Percentiles rank a stretch among this genome's conserved stretches.
phyloP scores from a whole-genome alignment of 2,329 filamentous ascomycete genomes.

The Aureobasidium mangrovei region DNA sequence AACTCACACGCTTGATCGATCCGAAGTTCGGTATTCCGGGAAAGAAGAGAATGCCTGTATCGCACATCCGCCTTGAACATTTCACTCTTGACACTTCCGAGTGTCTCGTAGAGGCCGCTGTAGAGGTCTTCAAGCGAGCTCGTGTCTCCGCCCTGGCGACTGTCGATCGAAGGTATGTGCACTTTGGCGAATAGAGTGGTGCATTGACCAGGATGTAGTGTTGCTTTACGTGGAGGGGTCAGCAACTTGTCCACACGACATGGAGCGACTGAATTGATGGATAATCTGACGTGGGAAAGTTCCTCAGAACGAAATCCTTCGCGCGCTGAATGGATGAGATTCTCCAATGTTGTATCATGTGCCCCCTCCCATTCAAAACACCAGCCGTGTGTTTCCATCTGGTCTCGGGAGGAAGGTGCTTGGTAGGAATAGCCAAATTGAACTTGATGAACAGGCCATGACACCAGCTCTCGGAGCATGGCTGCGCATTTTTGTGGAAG shows the following conservation, averaged over 20 bases:
- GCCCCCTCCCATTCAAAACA: background rate
- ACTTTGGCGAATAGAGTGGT: conserved; percentile 7
- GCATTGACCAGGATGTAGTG: conserved; percentile 6
- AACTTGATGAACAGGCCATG: conserved; percentile 10
- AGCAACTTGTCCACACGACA: conserved; percentile 7
- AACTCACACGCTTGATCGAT: conserved; percentile 24
- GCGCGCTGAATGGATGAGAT: conserved; percentile 4
- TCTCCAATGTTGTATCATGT: background rate
- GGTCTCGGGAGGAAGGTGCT: background rate
- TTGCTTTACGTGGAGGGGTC: conserved; percentile 1
- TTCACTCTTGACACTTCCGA: background rate
- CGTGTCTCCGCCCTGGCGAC: background rate
- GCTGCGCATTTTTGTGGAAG: conserved; percentile 7
- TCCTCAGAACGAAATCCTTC: background rate
- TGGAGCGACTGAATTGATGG: conserved; percentile 3
- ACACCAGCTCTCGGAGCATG: conserved; percentile 9
- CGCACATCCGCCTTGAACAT: conserved; percentile 21
- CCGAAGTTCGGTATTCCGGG: conserved; percentile 24
- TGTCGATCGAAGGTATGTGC: background rate
- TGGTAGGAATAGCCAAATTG: conserved; percentile 4
- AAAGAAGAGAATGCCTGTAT: conserved; percentile 28
- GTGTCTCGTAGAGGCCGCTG: background rate
- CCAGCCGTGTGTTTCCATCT: background rate
- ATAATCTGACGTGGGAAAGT: conserved; percentile 11
- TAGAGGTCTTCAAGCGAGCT: background rate